These are phyloP conservation scores for Neotropicomus parvogracilis DNA, from an alignment of 1,284 basidiomycete species.

Conservation along the genomic window DNA sequence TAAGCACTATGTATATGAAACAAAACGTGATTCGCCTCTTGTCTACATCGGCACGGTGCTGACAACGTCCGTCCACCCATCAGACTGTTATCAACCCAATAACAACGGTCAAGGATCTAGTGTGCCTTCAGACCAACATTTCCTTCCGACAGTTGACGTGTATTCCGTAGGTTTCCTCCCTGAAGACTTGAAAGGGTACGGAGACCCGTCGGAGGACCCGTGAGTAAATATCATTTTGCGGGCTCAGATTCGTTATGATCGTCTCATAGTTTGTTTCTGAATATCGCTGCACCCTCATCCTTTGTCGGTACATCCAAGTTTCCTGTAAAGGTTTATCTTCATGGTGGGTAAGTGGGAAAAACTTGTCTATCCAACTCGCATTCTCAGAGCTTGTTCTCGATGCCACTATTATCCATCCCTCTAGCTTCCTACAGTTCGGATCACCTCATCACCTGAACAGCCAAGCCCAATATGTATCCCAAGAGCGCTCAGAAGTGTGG, in stretches of 20 bases:
- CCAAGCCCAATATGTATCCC: conserved; percentile 66
- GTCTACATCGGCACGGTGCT: background rate
- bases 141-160: background rate
- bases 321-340: conserved; percentile 71
- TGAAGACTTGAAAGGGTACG: conserved; percentile 47
- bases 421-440: conserved; percentile 75
- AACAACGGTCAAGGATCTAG: conserved; percentile 45
- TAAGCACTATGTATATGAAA: conserved; percentile 59
- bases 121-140: background rate
- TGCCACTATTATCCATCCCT: background rate
- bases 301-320: conserved; percentile 44
- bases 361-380: no score
- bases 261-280: conserved; percentile 53
- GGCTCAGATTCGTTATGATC: background rate
- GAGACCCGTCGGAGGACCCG: conserved; percentile 66
- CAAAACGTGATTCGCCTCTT: conserved; percentile 43
- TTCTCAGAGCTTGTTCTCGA: background rate
- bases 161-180: conserved; percentile 1
- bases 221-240: conserved; percentile 30
- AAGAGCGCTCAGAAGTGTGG: conserved; percentile 64
- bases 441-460: conserved; percentile 57
- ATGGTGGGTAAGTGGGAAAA: conserved; percentile 50
- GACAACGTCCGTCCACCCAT: background rate
- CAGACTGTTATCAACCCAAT: conserved; percentile 57
- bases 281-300: conserved; percentile 61